Conservation (phyloP, 108 stramenopile genomes). For the Seminavis robusta region DNA sequence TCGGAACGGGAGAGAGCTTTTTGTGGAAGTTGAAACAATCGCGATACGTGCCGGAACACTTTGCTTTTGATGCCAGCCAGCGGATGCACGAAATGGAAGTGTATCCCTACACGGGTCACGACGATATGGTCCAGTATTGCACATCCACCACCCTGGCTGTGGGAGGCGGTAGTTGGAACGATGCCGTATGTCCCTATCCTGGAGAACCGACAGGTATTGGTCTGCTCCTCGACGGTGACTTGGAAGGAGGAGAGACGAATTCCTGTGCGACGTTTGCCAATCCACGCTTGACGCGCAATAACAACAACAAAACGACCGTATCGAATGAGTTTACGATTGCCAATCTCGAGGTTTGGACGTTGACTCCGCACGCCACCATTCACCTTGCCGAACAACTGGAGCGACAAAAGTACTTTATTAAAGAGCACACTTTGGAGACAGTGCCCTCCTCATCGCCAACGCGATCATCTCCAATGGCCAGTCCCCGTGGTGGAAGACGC, state of each 20-base stretch:
- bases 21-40: slow-evolving; percentile 52
- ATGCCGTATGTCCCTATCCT: slow-evolving; percentile 7
- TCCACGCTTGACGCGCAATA: slow-evolving; percentile 14
- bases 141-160: slow-evolving; percentile 63
- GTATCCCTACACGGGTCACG: slow-evolving; percentile 65
- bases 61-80: too few relatives aligned
- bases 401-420: neutral
- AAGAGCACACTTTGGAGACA: too few relatives aligned
- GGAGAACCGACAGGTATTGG: slow-evolving; percentile 66
- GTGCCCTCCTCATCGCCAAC: too few relatives aligned
- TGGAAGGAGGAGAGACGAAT: slow-evolving; percentile 59
- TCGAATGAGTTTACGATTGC: slow-evolving; percentile 57
- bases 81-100: slow-evolving; percentile 87
- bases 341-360: slow-evolving; percentile 75
- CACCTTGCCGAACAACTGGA: slow-evolving; percentile 5
- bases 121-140: slow-evolving; percentile 65
- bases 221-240: slow-evolving; percentile 51
- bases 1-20: slow-evolving; percentile 59
- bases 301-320: too few relatives aligned
- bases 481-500: too few relatives aligned
- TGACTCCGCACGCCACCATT: slow-evolving; percentile 48
- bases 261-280: slow-evolving; percentile 79
- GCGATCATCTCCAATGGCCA: too few relatives aligned
- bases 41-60: slow-evolving; percentile 34
- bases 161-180: slow-evolving; percentile 51